Evolutionary conservation across 352 stramenopile species (phyloP).

Genomic region (Pythium utonaiense): DNA sequence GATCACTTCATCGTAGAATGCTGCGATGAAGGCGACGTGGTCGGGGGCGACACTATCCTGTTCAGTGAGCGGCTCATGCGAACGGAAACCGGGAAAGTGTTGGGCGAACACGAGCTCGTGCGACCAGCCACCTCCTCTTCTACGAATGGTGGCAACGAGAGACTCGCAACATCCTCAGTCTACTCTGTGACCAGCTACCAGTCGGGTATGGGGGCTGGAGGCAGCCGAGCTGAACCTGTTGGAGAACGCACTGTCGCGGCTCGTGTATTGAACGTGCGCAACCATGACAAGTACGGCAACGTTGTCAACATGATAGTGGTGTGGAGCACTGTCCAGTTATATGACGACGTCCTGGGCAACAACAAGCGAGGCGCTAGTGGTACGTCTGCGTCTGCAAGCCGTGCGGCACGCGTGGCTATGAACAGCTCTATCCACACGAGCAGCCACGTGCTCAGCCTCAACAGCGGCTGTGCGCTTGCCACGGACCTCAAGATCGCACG

Average conservation of each 20-base stretch:
- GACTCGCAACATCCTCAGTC: constrained; percentile 29
- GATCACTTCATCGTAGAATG: constrained; percentile 78
- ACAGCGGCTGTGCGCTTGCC: constrained; percentile 27
- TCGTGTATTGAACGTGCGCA: constrained; percentile 33
- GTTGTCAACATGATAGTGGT: constrained; percentile 65
- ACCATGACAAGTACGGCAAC: constrained; percentile 44
- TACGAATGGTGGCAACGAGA: background rate
- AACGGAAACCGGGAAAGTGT: constrained; percentile 35
- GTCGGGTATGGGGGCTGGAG: constrained; percentile 7
- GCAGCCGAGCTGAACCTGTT: constrained; percentile 27
- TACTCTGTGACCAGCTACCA: constrained; percentile 46
- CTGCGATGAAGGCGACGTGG: constrained; percentile 69
- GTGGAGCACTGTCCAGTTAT: constrained; percentile 77
- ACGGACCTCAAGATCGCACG: constrained; percentile 66
- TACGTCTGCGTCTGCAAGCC: constrained; percentile 6
- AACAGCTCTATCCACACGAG: constrained; percentile 35
- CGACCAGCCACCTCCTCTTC: constrained; percentile 7
- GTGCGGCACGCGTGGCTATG: constrained; percentile 4
- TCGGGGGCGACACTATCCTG: constrained; percentile 87
- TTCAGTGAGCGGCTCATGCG: constrained; percentile 90
- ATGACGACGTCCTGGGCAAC: constrained; percentile 36
- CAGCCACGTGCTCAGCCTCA: constrained; percentile 29
- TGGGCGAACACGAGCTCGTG: constrained; percentile 24
- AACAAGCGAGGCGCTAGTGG: background rate
- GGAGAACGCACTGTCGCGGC: constrained; percentile 76